Evolutionary conservation across 352 stramenopile genomes (phyloP).

Genomic region (Phytopythium ostracodes): DNA sequence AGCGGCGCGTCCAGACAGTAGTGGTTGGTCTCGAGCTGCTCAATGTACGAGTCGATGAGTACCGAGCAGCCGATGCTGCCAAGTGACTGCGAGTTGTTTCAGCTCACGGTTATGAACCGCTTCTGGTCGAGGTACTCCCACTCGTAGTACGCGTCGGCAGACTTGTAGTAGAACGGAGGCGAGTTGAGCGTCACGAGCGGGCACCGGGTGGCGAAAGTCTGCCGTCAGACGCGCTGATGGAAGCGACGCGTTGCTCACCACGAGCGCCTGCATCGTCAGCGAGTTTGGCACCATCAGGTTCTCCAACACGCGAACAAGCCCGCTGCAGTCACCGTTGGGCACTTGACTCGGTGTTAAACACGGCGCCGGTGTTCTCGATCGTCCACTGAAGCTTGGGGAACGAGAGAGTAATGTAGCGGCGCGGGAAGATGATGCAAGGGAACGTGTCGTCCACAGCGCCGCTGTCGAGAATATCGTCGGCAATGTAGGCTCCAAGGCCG

Average conservation of each 20-base stretch:
- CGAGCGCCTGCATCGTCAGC: slow-evolving; percentile 14
- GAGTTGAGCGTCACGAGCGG: slow-evolving; percentile 26
- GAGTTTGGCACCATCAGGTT: slow-evolving; percentile 9
- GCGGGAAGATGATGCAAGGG: slow-evolving; percentile 19
- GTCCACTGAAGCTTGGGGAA: slow-evolving; percentile 33
- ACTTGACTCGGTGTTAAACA: slow-evolving; percentile 25
- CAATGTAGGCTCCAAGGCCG: slow-evolving; percentile 24
- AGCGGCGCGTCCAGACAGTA: too few relatives aligned
- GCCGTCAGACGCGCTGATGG: slow-evolving; percentile 10
- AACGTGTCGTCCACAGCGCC: neutral
- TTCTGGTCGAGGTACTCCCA: slow-evolving; percentile 23
- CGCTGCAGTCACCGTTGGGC: slow-evolving; percentile 13
- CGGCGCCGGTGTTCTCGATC: slow-evolving; percentile 19
- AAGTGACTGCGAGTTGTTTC: too few relatives aligned
- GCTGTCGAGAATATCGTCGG: slow-evolving; percentile 15
- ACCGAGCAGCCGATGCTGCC: too few relatives aligned
- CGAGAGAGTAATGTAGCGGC: slow-evolving; percentile 27
- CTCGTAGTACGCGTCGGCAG: slow-evolving; percentile 14
- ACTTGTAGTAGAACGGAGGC: slow-evolving; percentile 18
- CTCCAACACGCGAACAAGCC: slow-evolving; percentile 20
- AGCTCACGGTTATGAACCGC: too few relatives aligned
- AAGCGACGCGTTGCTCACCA: slow-evolving; percentile 23
- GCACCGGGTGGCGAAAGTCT: slow-evolving; percentile 22
- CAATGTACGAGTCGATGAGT: too few relatives aligned
- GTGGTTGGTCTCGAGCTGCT: too few relatives aligned